These are phyloP conservation scores for Vitis amurensis DNA, from an alignment of 164 flowering plant genomes.

Conservation along the genomic window DNA sequence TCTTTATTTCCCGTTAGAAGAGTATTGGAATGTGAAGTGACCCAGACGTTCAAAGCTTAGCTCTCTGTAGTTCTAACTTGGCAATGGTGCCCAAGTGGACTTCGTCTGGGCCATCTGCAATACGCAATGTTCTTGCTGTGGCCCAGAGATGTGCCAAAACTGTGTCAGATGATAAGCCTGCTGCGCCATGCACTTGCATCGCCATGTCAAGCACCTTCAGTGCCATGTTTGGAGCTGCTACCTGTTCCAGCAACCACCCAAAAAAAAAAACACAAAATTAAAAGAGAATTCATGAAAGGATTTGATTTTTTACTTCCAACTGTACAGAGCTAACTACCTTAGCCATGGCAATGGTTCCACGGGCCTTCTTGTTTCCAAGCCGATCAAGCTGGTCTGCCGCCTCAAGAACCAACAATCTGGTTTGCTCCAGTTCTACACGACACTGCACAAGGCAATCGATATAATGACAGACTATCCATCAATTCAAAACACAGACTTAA, in stretches of 20 bases:
- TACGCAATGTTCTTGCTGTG: conserved; percentile 79
- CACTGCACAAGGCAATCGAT: conserved; percentile 49
- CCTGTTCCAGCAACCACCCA: conserved; percentile 38
- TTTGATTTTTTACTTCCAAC: no score
- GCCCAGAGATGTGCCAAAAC: conserved; percentile 94
- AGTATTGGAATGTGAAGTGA: no score
- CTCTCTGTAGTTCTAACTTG: conserved; percentile 74
- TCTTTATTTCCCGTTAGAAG: background rate
- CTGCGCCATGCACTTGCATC: conserved; percentile 97
- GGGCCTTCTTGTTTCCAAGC: conserved; percentile 86
- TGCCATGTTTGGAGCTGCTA: conserved; percentile 95
- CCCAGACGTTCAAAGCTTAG: conserved; percentile 55
- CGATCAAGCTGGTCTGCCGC: conserved; percentile 98
- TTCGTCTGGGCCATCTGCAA: conserved; percentile 99
- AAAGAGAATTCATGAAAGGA: background rate
- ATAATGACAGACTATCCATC: background rate
- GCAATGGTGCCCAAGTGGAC: conserved; percentile 94
- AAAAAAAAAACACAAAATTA: background rate
- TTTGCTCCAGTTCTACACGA: conserved; percentile 82
- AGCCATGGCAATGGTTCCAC: conserved; percentile 96
- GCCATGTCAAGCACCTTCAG: conserved; percentile 88
- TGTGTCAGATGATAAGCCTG: conserved; percentile 88
- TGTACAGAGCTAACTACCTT: conserved; percentile 48
- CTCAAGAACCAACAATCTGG: conserved; percentile 83
- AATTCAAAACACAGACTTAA: background rate